phyloP scores from a whole-genome alignment of 139 green algal genomes.

The Tetradesmus lagerheimii region DNA sequence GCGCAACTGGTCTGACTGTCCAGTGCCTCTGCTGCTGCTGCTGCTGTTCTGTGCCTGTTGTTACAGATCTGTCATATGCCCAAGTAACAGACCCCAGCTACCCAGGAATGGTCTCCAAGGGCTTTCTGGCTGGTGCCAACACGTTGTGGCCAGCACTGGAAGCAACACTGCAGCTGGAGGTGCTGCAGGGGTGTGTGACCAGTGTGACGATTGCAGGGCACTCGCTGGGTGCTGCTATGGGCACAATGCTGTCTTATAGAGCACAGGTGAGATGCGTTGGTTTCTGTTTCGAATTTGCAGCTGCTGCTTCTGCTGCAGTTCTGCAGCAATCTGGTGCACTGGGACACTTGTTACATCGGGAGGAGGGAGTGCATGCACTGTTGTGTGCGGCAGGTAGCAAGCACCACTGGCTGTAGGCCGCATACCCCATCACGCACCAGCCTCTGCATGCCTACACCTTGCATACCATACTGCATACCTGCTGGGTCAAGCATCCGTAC shows the following conservation, averaged over 20 bases:
- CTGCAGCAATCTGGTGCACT: background rate
- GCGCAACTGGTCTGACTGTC: too few species aligned
- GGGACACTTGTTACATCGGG: background rate
- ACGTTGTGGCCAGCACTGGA: background rate
- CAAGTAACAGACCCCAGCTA: background rate
- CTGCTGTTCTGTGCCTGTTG: background rate
- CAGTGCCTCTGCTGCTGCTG: background rate
- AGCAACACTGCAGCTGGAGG: background rate
- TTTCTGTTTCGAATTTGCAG: constrained; percentile 32
- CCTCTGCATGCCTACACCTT: too few species aligned
- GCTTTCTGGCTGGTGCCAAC: background rate
- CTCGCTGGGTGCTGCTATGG: background rate
- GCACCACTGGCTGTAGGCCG: too few species aligned
- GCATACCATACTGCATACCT: too few species aligned
- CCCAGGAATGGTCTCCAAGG: background rate
- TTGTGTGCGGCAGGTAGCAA: too few species aligned
- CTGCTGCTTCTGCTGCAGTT: constrained; percentile 33
- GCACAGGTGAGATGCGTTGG: background rate
- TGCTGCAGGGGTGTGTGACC: background rate
- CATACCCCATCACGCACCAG: too few species aligned
- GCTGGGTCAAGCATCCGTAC: too few species aligned
- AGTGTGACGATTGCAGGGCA: background rate
- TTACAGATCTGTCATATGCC: background rate
- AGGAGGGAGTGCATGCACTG: background rate
- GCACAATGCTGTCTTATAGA: background rate